These are phyloP conservation scores for Lunasporangiospora selenospora DNA, from an alignment of 192 early-diverging fungal species.

Conservation along the genomic window DNA sequence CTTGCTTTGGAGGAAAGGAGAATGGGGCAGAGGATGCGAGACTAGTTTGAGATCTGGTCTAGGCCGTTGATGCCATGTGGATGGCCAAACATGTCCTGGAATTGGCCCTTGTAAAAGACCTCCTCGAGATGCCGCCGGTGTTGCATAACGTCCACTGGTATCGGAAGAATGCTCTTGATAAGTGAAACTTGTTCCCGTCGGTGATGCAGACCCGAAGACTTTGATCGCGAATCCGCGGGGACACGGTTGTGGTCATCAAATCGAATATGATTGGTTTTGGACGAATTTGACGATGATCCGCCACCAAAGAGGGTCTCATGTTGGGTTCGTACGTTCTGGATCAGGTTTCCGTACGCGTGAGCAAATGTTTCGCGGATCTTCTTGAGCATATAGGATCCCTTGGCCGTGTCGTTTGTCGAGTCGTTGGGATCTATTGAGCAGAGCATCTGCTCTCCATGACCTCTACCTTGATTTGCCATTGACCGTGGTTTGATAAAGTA, in stretches of 20 bases:
- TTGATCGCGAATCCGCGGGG: conserved; percentile 18
- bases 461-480: not conserved
- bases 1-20: no score
- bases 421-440: conserved; percentile 30
- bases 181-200: conserved; percentile 14
- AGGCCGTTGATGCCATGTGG: conserved; percentile 11
- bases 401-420: conserved; percentile 27
- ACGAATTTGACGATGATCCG: not conserved
- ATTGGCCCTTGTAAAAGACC: conserved; percentile 5
- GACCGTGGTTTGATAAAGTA: conserved; percentile 55
- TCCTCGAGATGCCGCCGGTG: conserved; percentile 18
- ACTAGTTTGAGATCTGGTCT: no score
- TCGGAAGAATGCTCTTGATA: conserved; percentile 16
- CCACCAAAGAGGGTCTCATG: conserved; percentile 15
- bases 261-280: conserved; percentile 5
- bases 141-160: conserved; percentile 6
- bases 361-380: conserved; percentile 32
- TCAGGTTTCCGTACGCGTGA: conserved; percentile 19
- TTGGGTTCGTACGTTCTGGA: not conserved
- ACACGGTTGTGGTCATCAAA: conserved; percentile 38
- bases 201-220: conserved; percentile 29
- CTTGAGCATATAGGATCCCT: conserved; percentile 10
- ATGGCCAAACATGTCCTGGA: conserved; percentile 10
- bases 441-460: conserved; percentile 8
- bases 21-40: no score